Percentiles rank a stretch among this genome's conserved stretches.
Conservation (phyloP, 148 eudicot species). For the Amaranthus palmeri region DNA sequence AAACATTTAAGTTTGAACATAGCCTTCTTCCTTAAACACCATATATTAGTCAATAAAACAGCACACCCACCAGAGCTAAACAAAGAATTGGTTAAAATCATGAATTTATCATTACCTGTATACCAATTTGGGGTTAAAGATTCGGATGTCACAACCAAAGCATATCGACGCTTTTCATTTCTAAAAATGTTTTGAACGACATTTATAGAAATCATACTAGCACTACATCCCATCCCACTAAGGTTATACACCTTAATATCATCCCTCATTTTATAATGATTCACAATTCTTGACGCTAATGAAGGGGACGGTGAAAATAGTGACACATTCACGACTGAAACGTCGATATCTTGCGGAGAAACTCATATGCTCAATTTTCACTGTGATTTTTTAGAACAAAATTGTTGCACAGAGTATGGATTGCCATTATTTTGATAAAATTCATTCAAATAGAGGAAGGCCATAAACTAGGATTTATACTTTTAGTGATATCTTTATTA, state of each 20-base stretch:
- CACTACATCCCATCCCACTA: slow-evolving; percentile 88
- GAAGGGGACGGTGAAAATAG: slow-evolving; percentile 56
- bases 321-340: slow-evolving; percentile 71
- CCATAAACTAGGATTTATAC: no score
- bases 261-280: slow-evolving; percentile 58
- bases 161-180: slow-evolving; percentile 23
- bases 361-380: slow-evolving; percentile 1
- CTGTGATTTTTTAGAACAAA: no score
- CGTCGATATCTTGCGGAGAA: slow-evolving; percentile 49
- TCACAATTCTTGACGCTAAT: slow-evolving; percentile 47
- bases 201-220: slow-evolving; percentile 56
- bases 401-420: no score
- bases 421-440: no score
- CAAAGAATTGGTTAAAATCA: slow-evolving; percentile 62
- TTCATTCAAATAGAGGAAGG: no score
- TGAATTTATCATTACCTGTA: slow-evolving; percentile 62
- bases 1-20: slow-evolving; percentile 52
- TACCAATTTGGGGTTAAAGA: slow-evolving; percentile 71
- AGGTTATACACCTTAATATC: slow-evolving; percentile 60
- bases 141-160: slow-evolving; percentile 68
- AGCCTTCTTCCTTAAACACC: slow-evolving; percentile 25
- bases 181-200: slow-evolving; percentile 40
- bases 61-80: slow-evolving; percentile 72
- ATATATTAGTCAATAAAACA: slow-evolving; percentile 50
- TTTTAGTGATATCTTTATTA: no score